These are phyloP conservation scores for Cyberlindnera americana DNA, from an alignment of 805 yeast species.

Conservation along the genomic window DNA sequence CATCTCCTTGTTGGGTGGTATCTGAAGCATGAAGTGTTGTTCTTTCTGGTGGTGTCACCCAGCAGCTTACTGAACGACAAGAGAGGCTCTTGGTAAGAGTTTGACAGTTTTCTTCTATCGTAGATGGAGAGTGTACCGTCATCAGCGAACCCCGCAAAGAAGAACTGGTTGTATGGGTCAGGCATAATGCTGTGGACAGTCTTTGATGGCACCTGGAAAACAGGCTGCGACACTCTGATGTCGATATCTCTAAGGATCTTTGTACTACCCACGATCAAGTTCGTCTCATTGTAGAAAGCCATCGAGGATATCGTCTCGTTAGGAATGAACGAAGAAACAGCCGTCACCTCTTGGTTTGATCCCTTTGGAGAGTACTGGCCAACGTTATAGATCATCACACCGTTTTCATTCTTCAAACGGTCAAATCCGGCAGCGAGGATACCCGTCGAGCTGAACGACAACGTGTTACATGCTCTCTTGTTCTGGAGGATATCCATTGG, in stretches of 20 bases:
- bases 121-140: constrained; percentile 82
- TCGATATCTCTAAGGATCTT: constrained; percentile 79
- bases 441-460: constrained; percentile 64
- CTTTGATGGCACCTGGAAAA: constrained; percentile 71
- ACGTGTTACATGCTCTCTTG: constrained; percentile 68
- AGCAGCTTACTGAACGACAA: constrained; percentile 58
- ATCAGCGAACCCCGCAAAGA: constrained; percentile 74
- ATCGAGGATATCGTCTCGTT: constrained; percentile 75
- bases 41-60: constrained; percentile 57
- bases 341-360: constrained; percentile 47
- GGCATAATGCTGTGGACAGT: constrained; percentile 63
- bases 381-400: constrained; percentile 78
- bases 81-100: constrained; percentile 45
- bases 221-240: constrained; percentile 58
- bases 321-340: constrained; percentile 55
- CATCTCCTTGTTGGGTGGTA: constrained; percentile 63
- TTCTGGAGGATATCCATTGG: constrained; percentile 38
- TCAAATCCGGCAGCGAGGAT: constrained; percentile 77
- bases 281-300: constrained; percentile 59
- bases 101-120: constrained; percentile 64
- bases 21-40: constrained; percentile 61
- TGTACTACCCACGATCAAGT: constrained; percentile 68
- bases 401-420: constrained; percentile 53
- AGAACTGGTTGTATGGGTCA: constrained; percentile 64
- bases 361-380: constrained; percentile 47